These are phyloP conservation scores for Solanum piurae DNA, from an alignment of 257 asterid genomes.

Conservation along the genomic window DNA sequence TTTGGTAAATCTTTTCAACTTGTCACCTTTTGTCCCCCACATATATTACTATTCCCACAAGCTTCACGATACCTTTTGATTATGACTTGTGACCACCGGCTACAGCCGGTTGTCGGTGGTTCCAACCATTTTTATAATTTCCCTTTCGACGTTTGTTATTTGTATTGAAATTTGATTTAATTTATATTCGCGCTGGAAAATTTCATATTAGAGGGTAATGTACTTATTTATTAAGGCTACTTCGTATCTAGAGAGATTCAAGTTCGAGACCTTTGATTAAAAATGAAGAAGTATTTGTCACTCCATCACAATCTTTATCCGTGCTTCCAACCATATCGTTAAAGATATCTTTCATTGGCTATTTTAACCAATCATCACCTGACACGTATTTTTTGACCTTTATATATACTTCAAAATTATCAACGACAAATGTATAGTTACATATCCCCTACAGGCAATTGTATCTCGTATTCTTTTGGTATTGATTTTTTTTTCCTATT, in stretches of 20 bases:
- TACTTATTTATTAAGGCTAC: fast-evolving
- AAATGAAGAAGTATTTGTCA: too few species aligned
- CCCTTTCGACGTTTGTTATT: too few species aligned
- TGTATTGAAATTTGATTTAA: too few species aligned
- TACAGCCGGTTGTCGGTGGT: background rate
- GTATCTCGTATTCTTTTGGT: background rate
- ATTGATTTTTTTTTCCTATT: too few species aligned
- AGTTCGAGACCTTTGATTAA: too few species aligned
- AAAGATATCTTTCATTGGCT: background rate
- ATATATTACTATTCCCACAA: background rate
- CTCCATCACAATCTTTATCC: too few species aligned
- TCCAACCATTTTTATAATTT: background rate
- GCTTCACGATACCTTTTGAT: background rate
- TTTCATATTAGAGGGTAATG: too few species aligned
- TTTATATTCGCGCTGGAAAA: fast-evolving
- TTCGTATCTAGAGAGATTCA: too few species aligned
- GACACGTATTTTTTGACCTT: background rate
- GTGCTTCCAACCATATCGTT: background rate
- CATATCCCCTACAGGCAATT: background rate
- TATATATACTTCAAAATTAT: background rate
- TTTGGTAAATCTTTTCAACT: background rate
- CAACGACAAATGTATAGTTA: background rate
- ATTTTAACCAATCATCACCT: background rate
- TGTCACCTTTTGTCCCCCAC: background rate
- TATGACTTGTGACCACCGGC: background rate